Evolutionary conservation across 2,329 filamentous ascomycete species (phyloP).

Genomic region (Ophiostoma australiae): DNA sequence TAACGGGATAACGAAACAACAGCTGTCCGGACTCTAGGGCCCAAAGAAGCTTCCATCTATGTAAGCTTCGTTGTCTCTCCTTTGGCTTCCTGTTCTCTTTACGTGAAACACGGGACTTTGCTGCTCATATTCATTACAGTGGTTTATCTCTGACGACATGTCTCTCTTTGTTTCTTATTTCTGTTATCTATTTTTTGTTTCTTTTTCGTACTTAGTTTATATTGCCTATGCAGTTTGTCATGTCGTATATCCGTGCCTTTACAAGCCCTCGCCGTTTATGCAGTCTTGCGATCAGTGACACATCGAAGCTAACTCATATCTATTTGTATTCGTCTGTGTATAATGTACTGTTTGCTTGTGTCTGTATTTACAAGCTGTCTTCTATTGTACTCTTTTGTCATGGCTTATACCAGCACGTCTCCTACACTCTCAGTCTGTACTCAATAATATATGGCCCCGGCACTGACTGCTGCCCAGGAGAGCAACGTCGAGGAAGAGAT

Average conservation of each 20-base stretch:
- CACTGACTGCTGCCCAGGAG: neutral
- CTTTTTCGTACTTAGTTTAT: neutral
- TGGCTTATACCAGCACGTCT: neutral
- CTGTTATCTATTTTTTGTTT: neutral
- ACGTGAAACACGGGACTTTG: conserved; percentile 12
- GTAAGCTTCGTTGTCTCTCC: neutral
- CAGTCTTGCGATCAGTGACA: neutral
- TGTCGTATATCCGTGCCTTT: neutral
- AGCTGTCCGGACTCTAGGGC: neutral
- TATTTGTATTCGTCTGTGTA: neutral
- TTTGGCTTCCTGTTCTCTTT: neutral
- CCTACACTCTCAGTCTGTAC: neutral
- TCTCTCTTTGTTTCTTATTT: neutral
- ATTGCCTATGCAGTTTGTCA: no score
- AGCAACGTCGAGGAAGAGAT: neutral
- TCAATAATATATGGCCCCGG: neutral
- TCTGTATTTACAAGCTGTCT: neutral
- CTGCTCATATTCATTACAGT: neutral
- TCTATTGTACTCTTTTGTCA: neutral
- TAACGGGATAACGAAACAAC: neutral
- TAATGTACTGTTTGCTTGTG: neutral
- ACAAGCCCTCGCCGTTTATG: neutral
- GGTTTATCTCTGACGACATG: neutral
- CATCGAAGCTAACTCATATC: neutral
- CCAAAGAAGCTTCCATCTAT: neutral